A percentile compares a stretch with the other conserved stretches of the same genome.
phyloP scores from a whole-genome alignment of 352 stramenopile genomes.

The Pythium aristosporum region DNA sequence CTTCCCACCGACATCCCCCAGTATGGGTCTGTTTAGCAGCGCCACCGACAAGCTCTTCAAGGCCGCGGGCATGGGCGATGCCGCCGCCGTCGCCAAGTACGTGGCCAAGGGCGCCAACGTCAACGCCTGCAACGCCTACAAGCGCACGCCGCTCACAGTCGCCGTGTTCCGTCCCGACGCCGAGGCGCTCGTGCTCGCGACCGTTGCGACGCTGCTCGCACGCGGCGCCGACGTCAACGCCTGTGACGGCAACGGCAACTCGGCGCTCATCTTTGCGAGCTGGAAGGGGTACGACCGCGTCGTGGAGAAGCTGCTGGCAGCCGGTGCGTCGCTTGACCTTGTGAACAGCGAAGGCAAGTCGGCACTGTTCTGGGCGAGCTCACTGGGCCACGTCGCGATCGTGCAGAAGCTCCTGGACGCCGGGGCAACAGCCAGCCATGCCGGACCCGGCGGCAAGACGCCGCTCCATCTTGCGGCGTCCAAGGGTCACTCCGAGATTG shows the following conservation, averaged over 20 bases:
- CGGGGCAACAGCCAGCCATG: neutral
- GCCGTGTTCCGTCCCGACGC: neutral
- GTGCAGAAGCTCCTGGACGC: constrained; percentile 5
- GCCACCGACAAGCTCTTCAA: constrained; percentile 17
- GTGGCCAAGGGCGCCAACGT: constrained; percentile 1
- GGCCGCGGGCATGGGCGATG: constrained; percentile 8
- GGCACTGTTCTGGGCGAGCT: constrained; percentile 1
- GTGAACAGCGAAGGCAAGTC: constrained; percentile 12
- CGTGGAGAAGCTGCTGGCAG: constrained; percentile 13
- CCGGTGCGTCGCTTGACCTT: neutral
- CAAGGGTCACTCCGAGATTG: constrained; percentile 9
- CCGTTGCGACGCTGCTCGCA: constrained; percentile 4
- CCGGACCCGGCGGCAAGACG: constrained; percentile 11
- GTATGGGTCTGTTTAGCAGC: constrained; percentile 12
- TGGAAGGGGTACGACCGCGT: constrained; percentile 10
- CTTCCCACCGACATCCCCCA: neutral
- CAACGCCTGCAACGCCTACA: constrained; percentile 14
- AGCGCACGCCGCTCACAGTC: constrained; percentile 16
- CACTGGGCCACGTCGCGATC: constrained; percentile 6
- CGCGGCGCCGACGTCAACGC: constrained; percentile 10
- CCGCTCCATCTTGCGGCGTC: constrained; percentile 10
- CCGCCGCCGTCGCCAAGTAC: constrained; percentile 5
- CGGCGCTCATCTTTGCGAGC: constrained; percentile 15
- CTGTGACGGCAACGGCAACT: constrained; percentile 4
- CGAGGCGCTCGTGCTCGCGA: constrained; percentile 5